Base-by-base conservation (phyloP, 106 monocot species). In the Allium fistulosum region DNA sequence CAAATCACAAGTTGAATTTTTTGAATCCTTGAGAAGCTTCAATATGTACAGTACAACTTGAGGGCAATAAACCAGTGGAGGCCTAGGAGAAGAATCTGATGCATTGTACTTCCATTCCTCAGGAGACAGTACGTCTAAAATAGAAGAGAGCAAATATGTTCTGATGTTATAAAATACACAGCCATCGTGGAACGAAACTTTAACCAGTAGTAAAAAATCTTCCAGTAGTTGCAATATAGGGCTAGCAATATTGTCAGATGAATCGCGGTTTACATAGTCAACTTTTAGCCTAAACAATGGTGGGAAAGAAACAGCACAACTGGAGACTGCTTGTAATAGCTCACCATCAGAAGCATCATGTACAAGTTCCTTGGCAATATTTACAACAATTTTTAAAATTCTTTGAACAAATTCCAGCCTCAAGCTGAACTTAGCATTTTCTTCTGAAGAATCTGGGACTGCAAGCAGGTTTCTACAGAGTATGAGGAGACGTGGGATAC, bases 21-120 rank as follows among this genome's bases (percentile, higher is more conserved):
- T 91, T 57, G 75, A 61, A 66, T 92, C 83, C 63, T 63, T 82
- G 7, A 99, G 71, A 67, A 83, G 86, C 53, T 87, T 93, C 48
- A 99, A 26, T 46, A 93, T 26, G 76, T 71, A 78, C 11, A 92
- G 66, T 60, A 92, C 87, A 83, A 90, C 28, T 69, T 90, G 83
- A 63, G 99, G 87, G 48, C 77, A 87, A 69, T 85, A 99, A 71
- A 74, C 74, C 53, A 90, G 66, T 47, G 99, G 93, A 51, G 86
- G 73, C 57, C 66, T 82, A 55, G 64, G 37, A 22, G 61, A 75
- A 77, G 90, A 79, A 59, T 67, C 69, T 67, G 73, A 71, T 15
- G 46, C 61, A 68, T 86, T 79, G 72, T 79, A 86, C 58, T 71
- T 84, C 93, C 84, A 90, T 18, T 62, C n/a, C 17, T 74, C 73